Percentiles rank a stretch among this genome's conserved stretches.
Evolutionary conservation across 1,284 basidiomycete species (phyloP).

Genomic region (Cutaneotrichosporon dermatis): DNA sequence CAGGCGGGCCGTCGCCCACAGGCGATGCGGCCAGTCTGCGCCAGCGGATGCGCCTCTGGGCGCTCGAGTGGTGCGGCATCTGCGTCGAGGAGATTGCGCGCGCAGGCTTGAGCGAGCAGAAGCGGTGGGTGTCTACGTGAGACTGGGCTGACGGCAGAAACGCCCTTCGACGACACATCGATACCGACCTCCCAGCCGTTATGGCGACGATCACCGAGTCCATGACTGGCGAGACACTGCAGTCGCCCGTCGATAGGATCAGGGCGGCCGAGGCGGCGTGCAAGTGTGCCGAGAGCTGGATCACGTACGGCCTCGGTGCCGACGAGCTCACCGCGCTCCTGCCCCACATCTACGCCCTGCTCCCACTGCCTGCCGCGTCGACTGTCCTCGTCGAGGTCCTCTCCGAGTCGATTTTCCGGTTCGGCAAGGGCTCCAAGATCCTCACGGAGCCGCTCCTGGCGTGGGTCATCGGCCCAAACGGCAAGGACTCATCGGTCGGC

Average conservation of each 20-base stretch:
- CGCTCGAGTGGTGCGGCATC: conserved; percentile 73
- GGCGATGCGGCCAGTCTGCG: conserved; percentile 19
- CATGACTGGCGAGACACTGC: conserved; percentile 43
- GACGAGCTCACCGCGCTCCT: conserved; percentile 55
- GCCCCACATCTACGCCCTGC: conserved; percentile 55
- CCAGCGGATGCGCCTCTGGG: conserved; percentile 34
- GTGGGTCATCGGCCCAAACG: conserved; percentile 60
- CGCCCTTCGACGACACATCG: conserved; percentile 35
- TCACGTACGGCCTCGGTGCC: conserved; percentile 60
- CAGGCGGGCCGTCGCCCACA: conserved; percentile 43
- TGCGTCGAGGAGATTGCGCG: conserved; percentile 72
- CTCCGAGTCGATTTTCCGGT: conserved; percentile 64
- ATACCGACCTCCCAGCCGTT: conserved; percentile 62
- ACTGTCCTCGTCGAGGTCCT: conserved; percentile 73
- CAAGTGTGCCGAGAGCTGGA: conserved; percentile 76
- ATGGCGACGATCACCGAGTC: conserved; percentile 60
- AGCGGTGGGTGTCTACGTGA: conserved; percentile 57
- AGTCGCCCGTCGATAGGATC: conserved; percentile 34
- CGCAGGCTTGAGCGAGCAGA: conserved; percentile 67
- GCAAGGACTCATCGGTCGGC: conserved; percentile 27
- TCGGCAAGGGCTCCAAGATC: conserved; percentile 64
- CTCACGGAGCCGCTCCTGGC: conserved; percentile 75
- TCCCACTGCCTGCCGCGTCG: conserved; percentile 58
- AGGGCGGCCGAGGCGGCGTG: conserved; percentile 64
- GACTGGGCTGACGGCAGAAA: conserved; percentile 19